Evolutionary conservation across 257 asterid genomes (phyloP).

Genomic region (Plantago elongata): DNA sequence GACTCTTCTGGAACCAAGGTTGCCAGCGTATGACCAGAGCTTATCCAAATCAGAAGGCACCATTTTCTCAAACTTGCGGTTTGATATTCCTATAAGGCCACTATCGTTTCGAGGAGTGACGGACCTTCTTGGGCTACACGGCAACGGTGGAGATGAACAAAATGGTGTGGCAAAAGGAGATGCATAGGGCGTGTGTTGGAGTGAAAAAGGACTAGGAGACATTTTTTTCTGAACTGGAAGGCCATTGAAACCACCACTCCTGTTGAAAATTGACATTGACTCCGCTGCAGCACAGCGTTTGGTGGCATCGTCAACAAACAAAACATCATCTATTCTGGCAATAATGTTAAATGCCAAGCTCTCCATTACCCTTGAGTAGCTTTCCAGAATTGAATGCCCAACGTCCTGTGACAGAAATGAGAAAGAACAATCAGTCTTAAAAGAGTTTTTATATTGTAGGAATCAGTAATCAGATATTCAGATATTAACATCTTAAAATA

Average conservation of each 20-base stretch:
- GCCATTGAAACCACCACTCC: constrained; percentile 82
- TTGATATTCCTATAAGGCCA: constrained; percentile 25
- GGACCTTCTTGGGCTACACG: constrained; percentile 60
- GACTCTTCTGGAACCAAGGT: constrained; percentile 62
- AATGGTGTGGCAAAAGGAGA: constrained; percentile 96
- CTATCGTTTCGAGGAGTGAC: constrained; percentile 47
- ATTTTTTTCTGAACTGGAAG: constrained; percentile 85
- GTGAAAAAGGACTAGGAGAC: constrained; percentile 93
- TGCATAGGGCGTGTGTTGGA: constrained; percentile 82
- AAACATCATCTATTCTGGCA: constrained; percentile 87
- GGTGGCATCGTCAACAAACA: constrained; percentile 80
- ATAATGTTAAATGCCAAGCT: constrained; percentile 94
- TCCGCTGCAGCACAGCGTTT: constrained; percentile 64
- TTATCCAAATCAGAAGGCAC: constrained; percentile 65
- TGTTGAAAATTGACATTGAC: constrained; percentile 52
- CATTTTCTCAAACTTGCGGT: constrained; percentile 43
- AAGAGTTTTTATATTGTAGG: too few species aligned
- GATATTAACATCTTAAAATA: too few species aligned
- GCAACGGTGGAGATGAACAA: constrained; percentile 69
- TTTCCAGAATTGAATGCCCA: constrained; percentile 92
- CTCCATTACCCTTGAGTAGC: constrained; percentile 99
- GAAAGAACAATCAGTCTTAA: neutral
- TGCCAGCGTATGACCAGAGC: constrained; percentile 77
- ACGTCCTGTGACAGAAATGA: constrained; percentile 66
- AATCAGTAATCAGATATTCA: too few species aligned